Base-by-base conservation (phyloP, 2,329 filamentous ascomycete genomes). In the Phialophora expanda region DNA sequence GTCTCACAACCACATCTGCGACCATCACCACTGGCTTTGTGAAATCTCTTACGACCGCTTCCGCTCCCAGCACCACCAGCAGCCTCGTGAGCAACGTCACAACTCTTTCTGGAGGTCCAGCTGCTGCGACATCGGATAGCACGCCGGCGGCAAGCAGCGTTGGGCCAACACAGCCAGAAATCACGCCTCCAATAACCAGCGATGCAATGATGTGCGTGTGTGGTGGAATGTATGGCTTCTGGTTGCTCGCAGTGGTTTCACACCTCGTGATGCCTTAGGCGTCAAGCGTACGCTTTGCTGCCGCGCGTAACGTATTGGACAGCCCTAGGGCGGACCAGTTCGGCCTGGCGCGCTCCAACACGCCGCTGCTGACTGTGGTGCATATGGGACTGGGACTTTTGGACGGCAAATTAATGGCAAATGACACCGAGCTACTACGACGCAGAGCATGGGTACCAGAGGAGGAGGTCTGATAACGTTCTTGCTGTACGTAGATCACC, bases 141-240 rank as follows among this genome's bases (percentile, higher is more conserved):
- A 48, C 24, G n/a, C 38, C 61, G n/a, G 12, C 30, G 20, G 44
- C 30, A 53, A 53, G 30, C 11, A 46, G 46, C 32, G 32, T 55
- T 9, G 54, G n/a, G 38, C 34, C 56, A 38, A 28, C 30, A n/a
- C 48, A 32, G 30, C 56, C 62, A 46, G 55, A 53, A 6, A 65
- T 67, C 34, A 65, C 56, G 20, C 66, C 62, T 46, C 66, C 66
- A 4, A 51, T 51, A 24, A 56, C 58, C 3, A 62, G 50, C 50
- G 51, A 5, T 48, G 65, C 44, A 20, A 11, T 12, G 9, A 48
- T 20, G 26, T n/a, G 9, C 11, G 24, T 0, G 14, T 30, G 20
- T 41, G 11, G 44, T 59, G 44, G 44, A 30, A 11, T 50, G 30
- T 17, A 61, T 28, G 20, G 50, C 24, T 26, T 61, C 20, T 53